Conservation (phyloP, 257 asterid species). For the Echites panduratus region DNA sequence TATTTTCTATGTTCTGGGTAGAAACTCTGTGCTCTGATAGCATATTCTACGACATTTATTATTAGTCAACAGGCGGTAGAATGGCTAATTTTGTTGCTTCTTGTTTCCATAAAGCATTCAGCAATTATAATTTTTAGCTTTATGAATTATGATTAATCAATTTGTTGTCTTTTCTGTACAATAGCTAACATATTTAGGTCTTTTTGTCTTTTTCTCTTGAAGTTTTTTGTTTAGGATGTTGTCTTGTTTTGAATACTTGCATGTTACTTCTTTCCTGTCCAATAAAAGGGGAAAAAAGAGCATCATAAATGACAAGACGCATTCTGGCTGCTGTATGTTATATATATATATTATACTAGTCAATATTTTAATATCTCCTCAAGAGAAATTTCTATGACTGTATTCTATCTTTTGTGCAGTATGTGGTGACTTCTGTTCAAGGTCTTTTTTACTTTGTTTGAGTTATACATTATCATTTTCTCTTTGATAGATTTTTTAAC, state of each 20-base stretch:
- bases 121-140: neutral
- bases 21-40: neutral
- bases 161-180: neutral
- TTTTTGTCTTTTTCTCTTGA: conserved; percentile 1
- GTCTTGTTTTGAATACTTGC: neutral
- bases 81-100: conserved; percentile 1
- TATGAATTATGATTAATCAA: neutral
- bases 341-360: neutral
- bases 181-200: neutral
- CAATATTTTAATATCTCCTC: neutral
- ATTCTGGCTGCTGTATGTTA: neutral
- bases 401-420: neutral
- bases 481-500: neutral
- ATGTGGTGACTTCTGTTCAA: neutral
- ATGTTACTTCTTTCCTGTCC: neutral
- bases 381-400: neutral
- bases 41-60: neutral
- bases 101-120: neutral
- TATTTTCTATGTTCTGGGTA: neutral
- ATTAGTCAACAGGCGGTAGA: neutral
- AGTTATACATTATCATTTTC: neutral
- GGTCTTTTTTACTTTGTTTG: neutral
- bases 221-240: conserved; percentile 2
- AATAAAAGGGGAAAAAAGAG: neutral
- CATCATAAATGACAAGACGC: neutral